Base-by-base conservation (phyloP, 257 asterid species). In the Fraxinus pennsylvanica region DNA sequence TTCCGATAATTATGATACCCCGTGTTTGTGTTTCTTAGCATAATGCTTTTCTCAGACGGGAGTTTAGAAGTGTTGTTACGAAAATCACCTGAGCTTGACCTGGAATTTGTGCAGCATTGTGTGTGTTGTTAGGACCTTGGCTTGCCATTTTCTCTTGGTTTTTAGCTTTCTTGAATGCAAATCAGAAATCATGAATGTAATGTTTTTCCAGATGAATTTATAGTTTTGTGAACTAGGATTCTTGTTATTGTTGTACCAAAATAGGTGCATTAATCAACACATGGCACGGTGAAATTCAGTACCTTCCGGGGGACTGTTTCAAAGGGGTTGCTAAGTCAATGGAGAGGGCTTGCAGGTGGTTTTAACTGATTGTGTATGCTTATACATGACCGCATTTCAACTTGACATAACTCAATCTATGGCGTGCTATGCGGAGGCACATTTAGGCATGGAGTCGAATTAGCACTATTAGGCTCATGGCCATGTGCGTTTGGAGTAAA, bases 81-180 rank as follows among this genome's bases (percentile, higher is more conserved):
- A 27, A 22, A 9, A 63, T 63, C 61, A 90, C 97, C 91, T 89
- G 97, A 78, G 93, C 78, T 82, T 92, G 96, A 66, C 85, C 92
- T 61, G 89, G 83, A 29, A 54, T 19, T 30, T 74, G 71, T 71
- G 72, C 81, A 43, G 83, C 39, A 67, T 66, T 79, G 59, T 74
- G 68, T 75, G 82, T 25, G 72, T 67, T 80, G 82, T 84, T 78
- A 69, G 86, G 71, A 69, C 39, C 71, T 77, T 87, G 96, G 86
- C 84, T 79, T 73, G 84, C 93, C 97, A 92, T 92, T 73, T 85
- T 59, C 54, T 1, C 68, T 25, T 65, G 54, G 14, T 76, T 70
- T 36, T 67, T 73, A 7, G 50, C 43, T 36, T 27, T 21, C 25
- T 15, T 9, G 14, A 29, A 79, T 57, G 67, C 45, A 73, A 10